Evolutionary conservation across 2,329 filamentous ascomycete species (phyloP).

Genomic region (Albifimbria verrucaria): DNA sequence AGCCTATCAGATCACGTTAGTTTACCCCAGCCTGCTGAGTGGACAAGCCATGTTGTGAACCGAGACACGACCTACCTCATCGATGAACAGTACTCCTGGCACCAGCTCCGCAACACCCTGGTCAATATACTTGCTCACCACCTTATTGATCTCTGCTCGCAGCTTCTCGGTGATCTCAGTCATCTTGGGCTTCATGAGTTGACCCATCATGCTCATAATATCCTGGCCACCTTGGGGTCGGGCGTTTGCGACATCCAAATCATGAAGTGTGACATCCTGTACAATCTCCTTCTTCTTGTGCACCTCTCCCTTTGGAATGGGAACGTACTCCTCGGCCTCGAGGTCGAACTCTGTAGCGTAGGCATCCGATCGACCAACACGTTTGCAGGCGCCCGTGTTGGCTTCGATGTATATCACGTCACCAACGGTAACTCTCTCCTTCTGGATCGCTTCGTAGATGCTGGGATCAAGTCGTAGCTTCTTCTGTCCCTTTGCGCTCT

Average conservation of each 20-base stretch:
- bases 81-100: constrained; percentile 97
- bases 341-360: constrained; percentile 98
- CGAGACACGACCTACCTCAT: constrained; percentile 63
- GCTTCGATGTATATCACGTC: constrained; percentile 99
- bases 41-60: constrained; percentile 9
- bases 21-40: constrained; percentile 16
- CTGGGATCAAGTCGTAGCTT: constrained; percentile 94
- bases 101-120: constrained; percentile 96
- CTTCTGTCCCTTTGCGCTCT: constrained; percentile 95
- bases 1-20: constrained; percentile 54
- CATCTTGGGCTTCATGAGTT: constrained; percentile 99
- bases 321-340: constrained; percentile 98
- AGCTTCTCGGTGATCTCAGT: constrained; percentile 99
- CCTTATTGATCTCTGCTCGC: constrained; percentile 95
- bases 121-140: constrained; percentile 98
- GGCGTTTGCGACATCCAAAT: constrained; percentile 93
- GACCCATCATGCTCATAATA: constrained; percentile 99
- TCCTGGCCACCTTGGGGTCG: constrained; percentile 95
- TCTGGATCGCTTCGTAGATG: constrained; percentile 99
- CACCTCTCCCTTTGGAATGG: constrained; percentile 96
- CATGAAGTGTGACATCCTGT: constrained; percentile 95
- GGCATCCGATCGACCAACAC: constrained; percentile 91
- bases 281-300: constrained; percentile 99
- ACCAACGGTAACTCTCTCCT: constrained; percentile 92
- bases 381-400: constrained; percentile 96